A percentile compares a stretch with the other conserved stretches of the same genome.
Conservation (phyloP, 2,329 filamentous ascomycete genomes). For the Ophiosphaerella narmari region DNA sequence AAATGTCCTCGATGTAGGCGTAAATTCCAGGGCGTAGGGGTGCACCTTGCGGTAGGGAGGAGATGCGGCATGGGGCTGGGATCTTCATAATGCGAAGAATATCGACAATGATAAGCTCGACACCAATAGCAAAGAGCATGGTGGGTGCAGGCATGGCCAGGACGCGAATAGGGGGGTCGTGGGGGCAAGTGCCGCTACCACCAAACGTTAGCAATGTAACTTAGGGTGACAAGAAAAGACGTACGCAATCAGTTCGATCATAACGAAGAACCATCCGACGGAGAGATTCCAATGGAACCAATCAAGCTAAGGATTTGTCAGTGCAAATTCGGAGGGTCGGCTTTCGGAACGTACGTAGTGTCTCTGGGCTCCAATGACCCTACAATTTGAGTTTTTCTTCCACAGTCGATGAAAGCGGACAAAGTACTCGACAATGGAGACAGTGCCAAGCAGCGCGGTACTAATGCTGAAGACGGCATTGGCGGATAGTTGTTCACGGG, state of each 20-base stretch:
- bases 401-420: constrained; percentile 55
- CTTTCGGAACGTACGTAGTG: constrained; percentile 38
- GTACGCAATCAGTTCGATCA: constrained; percentile 61
- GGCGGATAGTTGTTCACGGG: constrained; percentile 50
- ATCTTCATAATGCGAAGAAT: constrained; percentile 51
- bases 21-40: constrained; percentile 60
- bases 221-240: constrained; percentile 11
- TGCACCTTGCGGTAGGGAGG: constrained; percentile 56
- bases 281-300: constrained; percentile 64
- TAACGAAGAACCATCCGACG: constrained; percentile 60
- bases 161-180: constrained; percentile 57
- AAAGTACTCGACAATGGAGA: constrained; percentile 60
- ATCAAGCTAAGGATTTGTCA: constrained; percentile 52
- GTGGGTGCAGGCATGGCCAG: constrained; percentile 58
- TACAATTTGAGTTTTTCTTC: constrained; percentile 58
- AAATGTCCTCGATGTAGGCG: constrained; percentile 59
- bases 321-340: not conserved
- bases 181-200: constrained; percentile 51
- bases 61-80: constrained; percentile 57
- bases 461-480: constrained; percentile 61
- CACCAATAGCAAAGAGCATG: constrained; percentile 58
- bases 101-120: constrained; percentile 57
- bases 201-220: constrained; percentile 7
- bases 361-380: constrained; percentile 55
- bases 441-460: constrained; percentile 57